Base-by-base conservation (phyloP, 108 stramenopile species). In the Stephanodiscus triporus region DNA sequence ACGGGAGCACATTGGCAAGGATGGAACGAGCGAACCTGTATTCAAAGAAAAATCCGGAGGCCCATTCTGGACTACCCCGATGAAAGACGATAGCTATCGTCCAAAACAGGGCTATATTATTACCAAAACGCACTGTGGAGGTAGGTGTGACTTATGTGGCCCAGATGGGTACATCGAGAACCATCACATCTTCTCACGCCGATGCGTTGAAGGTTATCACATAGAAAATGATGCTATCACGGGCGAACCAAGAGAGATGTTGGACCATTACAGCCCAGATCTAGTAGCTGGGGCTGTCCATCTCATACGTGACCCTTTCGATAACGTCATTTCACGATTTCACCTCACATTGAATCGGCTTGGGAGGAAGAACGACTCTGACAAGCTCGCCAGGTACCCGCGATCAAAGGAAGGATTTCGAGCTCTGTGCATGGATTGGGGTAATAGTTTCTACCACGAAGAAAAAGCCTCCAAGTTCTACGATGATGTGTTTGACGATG, bases 81-180 rank as follows among this genome's bases (percentile, higher is more conserved):
- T 36, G 30, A 67, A 38, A 68, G 40, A 42, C 72, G 16, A 22
- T 23, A 11, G 22, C 59, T 22, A 43, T n/a, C 40, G 24, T 48
- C 67, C 82, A 60, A 32, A 43, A 42, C 32, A 66, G 34, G 81
- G 61, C 67, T 88, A 64, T 50, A 71, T 89, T n/a, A 59, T 91
- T 24, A 91, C 90, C 1, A 91, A 91, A 70, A 91, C 90, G 30
- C 90, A 91, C 47, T 92, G 91, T 66, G 91, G 89, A 42, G 70
- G 81, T 34, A 40, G 81, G 2, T 86, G 85, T 54, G 69, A 78
- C 20, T 11, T 71, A 29, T 89, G 88, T 47, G 66, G 60, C 32
- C 75, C 83, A 19, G 47, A 56, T 0, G 58, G 68, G 6, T 90
- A 87, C 49, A 67, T 87, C 6, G 84, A 92, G 62, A 80, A 84